Evolutionary conservation across 2,329 filamentous ascomycete species (phyloP).

Genomic region (Clonostachys sp.): DNA sequence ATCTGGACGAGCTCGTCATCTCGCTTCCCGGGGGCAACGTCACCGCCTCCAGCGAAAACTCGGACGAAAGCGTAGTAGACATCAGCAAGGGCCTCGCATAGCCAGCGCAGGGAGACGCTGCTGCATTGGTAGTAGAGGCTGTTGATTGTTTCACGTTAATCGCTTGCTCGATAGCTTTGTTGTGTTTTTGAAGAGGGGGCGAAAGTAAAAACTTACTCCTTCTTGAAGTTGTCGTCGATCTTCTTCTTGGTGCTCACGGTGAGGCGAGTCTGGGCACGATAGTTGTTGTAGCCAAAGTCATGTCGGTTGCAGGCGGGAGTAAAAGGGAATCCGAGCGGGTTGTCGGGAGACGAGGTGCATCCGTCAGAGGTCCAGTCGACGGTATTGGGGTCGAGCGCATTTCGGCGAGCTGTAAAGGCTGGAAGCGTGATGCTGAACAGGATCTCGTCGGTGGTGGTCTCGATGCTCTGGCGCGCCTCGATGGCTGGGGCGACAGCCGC

Average conservation of each 20-base stretch:
- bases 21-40: slow-evolving; percentile 11
- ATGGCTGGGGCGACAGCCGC: slow-evolving; percentile 8
- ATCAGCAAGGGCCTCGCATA: slow-evolving; percentile 20
- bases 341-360: slow-evolving; percentile 35
- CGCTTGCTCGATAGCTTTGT: not conserved
- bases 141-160: not conserved
- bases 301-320: slow-evolving; percentile 43
- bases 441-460: slow-evolving; percentile 35
- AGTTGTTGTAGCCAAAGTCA: slow-evolving; percentile 54
- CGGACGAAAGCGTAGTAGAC: slow-evolving; percentile 25
- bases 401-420: slow-evolving; percentile 32
- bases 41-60: slow-evolving; percentile 17
- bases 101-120: slow-evolving; percentile 2
- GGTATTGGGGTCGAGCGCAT: slow-evolving; percentile 27
- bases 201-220: slow-evolving; percentile 23
- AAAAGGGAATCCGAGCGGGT: slow-evolving; percentile 38
- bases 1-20: slow-evolving; percentile 9
- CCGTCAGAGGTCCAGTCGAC: slow-evolving; percentile 36
- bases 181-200: not conserved
- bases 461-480: slow-evolving; percentile 12
- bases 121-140: slow-evolving; percentile 23
- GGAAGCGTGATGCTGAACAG: slow-evolving; percentile 37
- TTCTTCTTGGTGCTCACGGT: slow-evolving; percentile 28
- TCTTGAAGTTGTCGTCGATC: slow-evolving; percentile 46
- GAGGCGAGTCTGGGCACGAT: slow-evolving; percentile 41